These are phyloP conservation scores for Vicia sativa DNA, from an alignment of 306 rosid genomes.

Conservation along the genomic window DNA sequence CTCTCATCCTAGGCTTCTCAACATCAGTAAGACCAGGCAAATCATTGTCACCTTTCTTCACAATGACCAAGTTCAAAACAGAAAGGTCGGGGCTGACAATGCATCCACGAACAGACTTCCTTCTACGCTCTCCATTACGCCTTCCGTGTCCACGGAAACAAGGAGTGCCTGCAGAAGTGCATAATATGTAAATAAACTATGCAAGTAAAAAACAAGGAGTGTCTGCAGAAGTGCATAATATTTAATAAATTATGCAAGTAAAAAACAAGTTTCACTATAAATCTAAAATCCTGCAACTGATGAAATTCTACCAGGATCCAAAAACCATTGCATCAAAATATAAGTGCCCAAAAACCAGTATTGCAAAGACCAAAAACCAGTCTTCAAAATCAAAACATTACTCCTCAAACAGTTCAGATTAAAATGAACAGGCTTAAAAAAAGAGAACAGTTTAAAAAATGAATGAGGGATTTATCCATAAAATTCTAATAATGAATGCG, in stretches of 20 bases:
- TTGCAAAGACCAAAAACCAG: no score
- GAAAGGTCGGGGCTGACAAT: conserved; percentile 51
- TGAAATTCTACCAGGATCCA: background rate
- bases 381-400: no score
- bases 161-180: conserved; percentile 40
- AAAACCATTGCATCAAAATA: background rate
- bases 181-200: background rate
- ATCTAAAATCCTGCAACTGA: background rate
- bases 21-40: conserved; percentile 43
- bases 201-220: conserved; percentile 15
- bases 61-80: conserved; percentile 48
- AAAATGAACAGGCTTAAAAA: no score
- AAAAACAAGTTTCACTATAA: background rate
- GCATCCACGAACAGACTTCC: conserved; percentile 50
- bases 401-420: no score
- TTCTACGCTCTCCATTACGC: conserved; percentile 50
- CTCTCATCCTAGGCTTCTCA: conserved; percentile 53
- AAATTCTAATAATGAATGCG: no score
- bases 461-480: no score
- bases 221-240: conserved; percentile 23
- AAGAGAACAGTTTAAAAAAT: no score
- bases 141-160: conserved; percentile 51
- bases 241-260: background rate
- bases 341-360: background rate
- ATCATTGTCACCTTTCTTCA: conserved; percentile 46